Evolutionary conservation across 768 basidiomycete species (phyloP).

Genomic region (Podaxis sp.): DNA sequence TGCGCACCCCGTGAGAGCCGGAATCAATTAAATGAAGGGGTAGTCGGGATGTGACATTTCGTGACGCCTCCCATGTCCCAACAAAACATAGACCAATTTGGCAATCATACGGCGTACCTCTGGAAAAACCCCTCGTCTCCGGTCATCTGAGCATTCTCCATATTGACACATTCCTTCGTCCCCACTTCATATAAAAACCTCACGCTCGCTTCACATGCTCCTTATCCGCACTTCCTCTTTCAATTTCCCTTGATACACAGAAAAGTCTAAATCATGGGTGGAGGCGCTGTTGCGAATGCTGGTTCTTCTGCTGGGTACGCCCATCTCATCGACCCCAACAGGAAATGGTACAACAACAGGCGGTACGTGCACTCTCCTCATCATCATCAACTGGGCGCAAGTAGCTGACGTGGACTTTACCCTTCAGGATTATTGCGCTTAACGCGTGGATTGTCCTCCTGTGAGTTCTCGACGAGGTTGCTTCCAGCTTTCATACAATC

Average conservation of each 20-base stretch:
- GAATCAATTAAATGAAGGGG: neutral
- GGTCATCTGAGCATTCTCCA: constrained; percentile 33
- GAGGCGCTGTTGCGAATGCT: constrained; percentile 42
- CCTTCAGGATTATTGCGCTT: constrained; percentile 53
- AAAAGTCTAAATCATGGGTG: constrained; percentile 48
- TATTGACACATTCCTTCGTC: constrained; percentile 19
- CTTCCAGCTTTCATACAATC: neutral
- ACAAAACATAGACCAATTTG: neutral
- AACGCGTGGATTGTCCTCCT: constrained; percentile 71
- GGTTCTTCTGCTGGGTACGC: constrained; percentile 37
- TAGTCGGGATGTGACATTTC: neutral
- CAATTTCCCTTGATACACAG: constrained; percentile 23
- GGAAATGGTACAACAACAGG: constrained; percentile 78
- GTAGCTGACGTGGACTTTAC: neutral
- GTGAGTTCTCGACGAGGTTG: constrained; percentile 32
- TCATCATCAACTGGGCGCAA: neutral
- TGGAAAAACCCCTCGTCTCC: constrained; percentile 35
- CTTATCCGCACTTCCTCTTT: constrained; percentile 31
- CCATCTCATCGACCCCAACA: constrained; percentile 61
- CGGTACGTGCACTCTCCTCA: constrained; percentile 39
- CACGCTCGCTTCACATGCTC: constrained; percentile 23
- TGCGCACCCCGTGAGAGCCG: constrained; percentile 16
- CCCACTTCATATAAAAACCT: constrained; percentile 32
- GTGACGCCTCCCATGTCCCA: neutral
- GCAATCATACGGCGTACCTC: constrained; percentile 36